Evolutionary conservation across 2,329 filamentous ascomycete genomes (phyloP), one percentile per base, ranked within the genome.

Genomic region (Hypoxylon sp.): DNA sequence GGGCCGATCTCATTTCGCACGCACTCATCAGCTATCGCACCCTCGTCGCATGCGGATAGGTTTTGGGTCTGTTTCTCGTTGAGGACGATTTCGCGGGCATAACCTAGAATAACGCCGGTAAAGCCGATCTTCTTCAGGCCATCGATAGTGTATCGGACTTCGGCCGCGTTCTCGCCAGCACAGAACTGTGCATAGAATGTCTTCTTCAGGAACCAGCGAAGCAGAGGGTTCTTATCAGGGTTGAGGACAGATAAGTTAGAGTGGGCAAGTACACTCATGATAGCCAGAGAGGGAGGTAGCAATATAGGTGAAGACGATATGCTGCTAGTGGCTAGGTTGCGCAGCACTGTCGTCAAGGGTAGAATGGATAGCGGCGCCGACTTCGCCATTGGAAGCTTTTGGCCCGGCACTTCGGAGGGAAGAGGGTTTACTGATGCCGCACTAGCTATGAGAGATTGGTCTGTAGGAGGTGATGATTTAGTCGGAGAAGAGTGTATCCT

Each of bases 151-250:
- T 69, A 72, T 30, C 77, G 75, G 2, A 95, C 87, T 70, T 96
- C 89, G 1, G 69, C 63, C 0, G 80, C 77, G 37, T 82, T 88
- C 71, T 91, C 88, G 19, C 92, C 92, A 0, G 90, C 90, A 70
- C 92, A 97, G 71, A 96, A 97, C 65, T 97, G 92, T 16, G 86
- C 84, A 69, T 96, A 96, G 64, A 96, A 91, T 0, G 90, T 95
- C 67, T 86, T 82, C 69, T 91, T 91, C 38, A 96, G 76, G 30
- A 91, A 67, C 52, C 77, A 82, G 31, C 84, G 81, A 11, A 96
- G 78, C 1, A 93, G 35, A 0, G 83, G 83, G 67, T 96, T 96
- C 42, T 74, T 78, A 66, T 95, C 90, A 3, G 91, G 86, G 69
- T 87, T 87, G 49, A 94, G 77, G 0, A 91, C 45, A 1, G 81